Percentiles rank a stretch among this genome's conserved stretches.
phyloP scores from a whole-genome alignment of 2,329 filamentous ascomycete genomes.

The Talaromyces sp. region DNA sequence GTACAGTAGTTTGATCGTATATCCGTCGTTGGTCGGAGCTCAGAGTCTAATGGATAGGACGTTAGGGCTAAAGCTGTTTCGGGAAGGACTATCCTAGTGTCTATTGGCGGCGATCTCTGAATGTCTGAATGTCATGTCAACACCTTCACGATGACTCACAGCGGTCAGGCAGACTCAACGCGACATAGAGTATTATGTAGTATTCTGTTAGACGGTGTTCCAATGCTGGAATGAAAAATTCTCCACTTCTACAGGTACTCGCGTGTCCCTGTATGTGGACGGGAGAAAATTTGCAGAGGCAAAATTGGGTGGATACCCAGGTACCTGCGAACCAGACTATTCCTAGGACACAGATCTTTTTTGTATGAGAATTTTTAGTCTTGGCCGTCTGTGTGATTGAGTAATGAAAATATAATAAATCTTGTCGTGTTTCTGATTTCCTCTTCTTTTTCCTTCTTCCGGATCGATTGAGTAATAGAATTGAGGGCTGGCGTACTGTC shows the following conservation, averaged over 20 bases:
- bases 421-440: neutral
- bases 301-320: neutral
- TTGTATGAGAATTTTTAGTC: slow-evolving; percentile 5
- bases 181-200: neutral
- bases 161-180: neutral
- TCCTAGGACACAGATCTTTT: neutral
- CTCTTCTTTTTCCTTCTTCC: neutral
- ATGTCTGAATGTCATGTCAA: neutral
- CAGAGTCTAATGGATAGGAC: neutral
- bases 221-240: neutral
- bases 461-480: slow-evolving; percentile 1
- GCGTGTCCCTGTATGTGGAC: neutral
- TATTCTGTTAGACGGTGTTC: too few relatives aligned
- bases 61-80: neutral
- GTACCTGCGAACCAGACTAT: neutral
- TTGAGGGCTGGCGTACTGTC: neutral
- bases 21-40: neutral
- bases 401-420: slow-evolving; percentile 1
- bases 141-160: neutral
- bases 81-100: neutral
- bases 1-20: too few relatives aligned
- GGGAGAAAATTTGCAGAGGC: slow-evolving; percentile 9
- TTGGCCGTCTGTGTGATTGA: neutral
- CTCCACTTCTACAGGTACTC: neutral
- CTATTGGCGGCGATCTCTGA: neutral